These are phyloP conservation scores for Amaranthus tricolor DNA, from an alignment of 179 eudicot genomes.

Conservation along the genomic window DNA sequence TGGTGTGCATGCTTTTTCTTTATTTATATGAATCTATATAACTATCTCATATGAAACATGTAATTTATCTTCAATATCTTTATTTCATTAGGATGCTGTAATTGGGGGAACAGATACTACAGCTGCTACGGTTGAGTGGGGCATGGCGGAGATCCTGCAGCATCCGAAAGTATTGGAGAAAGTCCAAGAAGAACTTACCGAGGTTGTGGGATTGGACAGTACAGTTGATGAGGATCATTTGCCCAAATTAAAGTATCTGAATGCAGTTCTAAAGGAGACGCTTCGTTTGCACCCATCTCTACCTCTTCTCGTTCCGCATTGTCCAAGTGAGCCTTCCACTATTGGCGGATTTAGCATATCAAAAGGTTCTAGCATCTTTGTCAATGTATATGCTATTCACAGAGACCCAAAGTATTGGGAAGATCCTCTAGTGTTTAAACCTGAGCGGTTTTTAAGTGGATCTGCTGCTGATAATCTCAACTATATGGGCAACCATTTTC, in stretches of 20 bases:
- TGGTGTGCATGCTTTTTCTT: background rate
- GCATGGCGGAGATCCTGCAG: conserved; percentile 44
- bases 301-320: conserved; percentile 16
- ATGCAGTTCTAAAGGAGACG: conserved; percentile 48
- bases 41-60: background rate
- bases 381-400: conserved; percentile 51
- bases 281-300: conserved; percentile 42
- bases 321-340: conserved; percentile 4
- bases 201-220: conserved; percentile 19
- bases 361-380: conserved; percentile 17
- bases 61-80: background rate
- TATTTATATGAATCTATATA: background rate
- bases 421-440: conserved; percentile 39
- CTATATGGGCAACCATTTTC: conserved; percentile 27
- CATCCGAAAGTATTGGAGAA: conserved; percentile 36
- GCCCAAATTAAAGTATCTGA: conserved; percentile 33
- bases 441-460: conserved; percentile 40
- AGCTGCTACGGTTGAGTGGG: conserved; percentile 44
- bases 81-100: conserved; percentile 1
- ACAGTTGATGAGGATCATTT: conserved; percentile 48
- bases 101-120: conserved; percentile 56
- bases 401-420: conserved; percentile 57
- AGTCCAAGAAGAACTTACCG: conserved; percentile 27
- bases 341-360: conserved; percentile 19
- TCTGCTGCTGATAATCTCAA: background rate